Conservation (phyloP, 768 basidiomycete genomes). For the Pisolithus tinctorius region DNA sequence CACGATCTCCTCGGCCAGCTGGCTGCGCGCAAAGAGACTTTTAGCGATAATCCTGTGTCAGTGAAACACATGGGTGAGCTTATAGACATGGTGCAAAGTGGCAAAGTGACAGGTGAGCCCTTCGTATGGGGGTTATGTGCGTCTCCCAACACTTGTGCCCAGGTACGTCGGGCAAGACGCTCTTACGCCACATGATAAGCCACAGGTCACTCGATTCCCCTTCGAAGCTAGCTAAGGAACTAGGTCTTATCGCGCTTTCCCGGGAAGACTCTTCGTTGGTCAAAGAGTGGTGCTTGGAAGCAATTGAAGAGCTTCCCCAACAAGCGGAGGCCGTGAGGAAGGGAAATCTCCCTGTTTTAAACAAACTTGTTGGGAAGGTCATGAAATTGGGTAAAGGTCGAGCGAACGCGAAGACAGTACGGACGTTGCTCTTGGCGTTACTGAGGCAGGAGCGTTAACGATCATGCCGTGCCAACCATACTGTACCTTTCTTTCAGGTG, state of each 20-base stretch:
- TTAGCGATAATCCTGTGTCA: conserved; percentile 54
- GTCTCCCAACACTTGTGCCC: conserved; percentile 2
- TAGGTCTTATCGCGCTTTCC: conserved; percentile 40
- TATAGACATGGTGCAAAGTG: conserved; percentile 64
- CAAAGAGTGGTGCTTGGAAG: conserved; percentile 50
- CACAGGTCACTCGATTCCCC: conserved; percentile 32
- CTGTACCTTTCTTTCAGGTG: neutral
- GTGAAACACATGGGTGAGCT: conserved; percentile 65
- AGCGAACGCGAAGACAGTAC: conserved; percentile 63
- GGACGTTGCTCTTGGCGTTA: conserved; percentile 42
- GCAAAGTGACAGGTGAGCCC: conserved; percentile 58
- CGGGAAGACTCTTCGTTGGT: conserved; percentile 34
- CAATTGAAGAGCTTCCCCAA: conserved; percentile 57
- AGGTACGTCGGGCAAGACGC: conserved; percentile 75
- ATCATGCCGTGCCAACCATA: neutral
- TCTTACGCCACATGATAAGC: conserved; percentile 67
- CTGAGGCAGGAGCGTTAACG: conserved; percentile 16
- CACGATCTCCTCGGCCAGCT: conserved; percentile 85
- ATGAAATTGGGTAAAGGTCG: conserved; percentile 76
- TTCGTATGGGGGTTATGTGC: neutral
- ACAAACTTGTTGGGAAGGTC: conserved; percentile 77
- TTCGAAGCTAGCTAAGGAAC: conserved; percentile 39
- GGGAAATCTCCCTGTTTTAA: conserved; percentile 65
- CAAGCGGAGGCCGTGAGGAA: conserved; percentile 58
- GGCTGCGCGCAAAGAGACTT: conserved; percentile 47